Evolutionary conservation across 257 asterid species (phyloP).

Genomic region (Coffea eugenioides): DNA sequence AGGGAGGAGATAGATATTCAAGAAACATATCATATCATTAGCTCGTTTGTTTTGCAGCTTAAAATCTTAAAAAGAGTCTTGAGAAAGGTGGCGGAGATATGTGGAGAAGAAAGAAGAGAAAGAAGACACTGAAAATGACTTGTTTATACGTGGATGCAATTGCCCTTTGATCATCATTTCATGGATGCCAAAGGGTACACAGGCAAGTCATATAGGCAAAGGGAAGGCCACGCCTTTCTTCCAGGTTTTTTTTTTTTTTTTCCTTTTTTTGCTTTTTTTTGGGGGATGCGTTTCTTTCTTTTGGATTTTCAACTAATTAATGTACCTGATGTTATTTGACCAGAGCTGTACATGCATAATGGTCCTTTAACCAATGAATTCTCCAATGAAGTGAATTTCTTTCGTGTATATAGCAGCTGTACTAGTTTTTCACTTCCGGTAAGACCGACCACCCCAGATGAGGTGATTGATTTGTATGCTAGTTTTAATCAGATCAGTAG

Average conservation of each 20-base stretch:
- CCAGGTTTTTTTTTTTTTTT: constrained; percentile 32
- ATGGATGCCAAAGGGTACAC: constrained; percentile 12
- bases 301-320: not conserved
- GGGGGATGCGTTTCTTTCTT: not conserved
- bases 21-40: not conserved
- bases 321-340: not conserved
- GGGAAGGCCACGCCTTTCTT: constrained; percentile 75
- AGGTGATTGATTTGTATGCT: no score
- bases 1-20: not conserved
- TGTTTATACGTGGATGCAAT: not conserved
- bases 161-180: constrained; percentile 18
- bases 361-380: not conserved
- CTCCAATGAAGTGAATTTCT: not conserved
- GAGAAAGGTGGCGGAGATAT: not conserved
- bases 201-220: constrained; percentile 69
- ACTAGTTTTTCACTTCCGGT: no score
- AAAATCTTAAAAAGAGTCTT: no score
- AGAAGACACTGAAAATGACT: constrained; percentile 21
- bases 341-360: not conserved
- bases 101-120: constrained; percentile 34
- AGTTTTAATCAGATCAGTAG: no score
- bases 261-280: not conserved
- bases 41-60: not conserved
- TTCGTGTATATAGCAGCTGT: no score
- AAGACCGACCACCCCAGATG: no score